Conservation (phyloP, 1,284 basidiomycete species). For the Mixia osmundae region DNA sequence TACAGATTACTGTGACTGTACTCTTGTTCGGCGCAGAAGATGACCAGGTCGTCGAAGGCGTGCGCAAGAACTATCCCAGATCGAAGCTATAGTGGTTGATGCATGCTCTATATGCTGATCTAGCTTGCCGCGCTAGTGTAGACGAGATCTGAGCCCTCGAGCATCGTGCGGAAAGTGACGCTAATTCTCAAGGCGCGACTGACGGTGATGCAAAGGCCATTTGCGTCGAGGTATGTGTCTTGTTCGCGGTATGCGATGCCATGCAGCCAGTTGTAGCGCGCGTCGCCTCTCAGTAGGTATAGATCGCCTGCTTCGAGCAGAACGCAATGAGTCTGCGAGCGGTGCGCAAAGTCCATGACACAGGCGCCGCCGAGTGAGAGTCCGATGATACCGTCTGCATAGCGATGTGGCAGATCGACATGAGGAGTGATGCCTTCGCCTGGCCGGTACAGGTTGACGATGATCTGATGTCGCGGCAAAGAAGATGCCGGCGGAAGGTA, state of each 20-base stretch:
- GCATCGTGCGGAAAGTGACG: too few relatives aligned
- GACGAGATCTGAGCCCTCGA: too few relatives aligned
- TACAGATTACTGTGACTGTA: neutral
- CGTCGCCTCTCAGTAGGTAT: constrained; percentile 43
- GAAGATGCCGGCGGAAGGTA: too few relatives aligned
- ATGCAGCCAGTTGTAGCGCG: constrained; percentile 44
- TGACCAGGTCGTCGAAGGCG: constrained; percentile 3
- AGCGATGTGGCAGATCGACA: constrained; percentile 41
- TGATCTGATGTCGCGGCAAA: too few relatives aligned
- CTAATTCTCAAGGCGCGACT: too few relatives aligned
- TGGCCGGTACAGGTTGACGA: constrained; percentile 49
- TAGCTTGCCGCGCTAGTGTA: too few relatives aligned
- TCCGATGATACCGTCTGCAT: constrained; percentile 54
- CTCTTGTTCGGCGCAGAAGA: neutral
- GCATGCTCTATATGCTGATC: too few relatives aligned
- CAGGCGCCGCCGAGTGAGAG: constrained; percentile 46
- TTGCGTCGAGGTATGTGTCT: too few relatives aligned
- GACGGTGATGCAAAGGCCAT: too few relatives aligned
- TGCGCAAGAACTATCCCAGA: constrained; percentile 3
- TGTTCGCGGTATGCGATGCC: too few relatives aligned
- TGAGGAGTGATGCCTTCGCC: constrained; percentile 58
- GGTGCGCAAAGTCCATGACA: constrained; percentile 35
- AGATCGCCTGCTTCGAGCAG: constrained; percentile 33
- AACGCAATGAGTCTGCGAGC: constrained; percentile 20
- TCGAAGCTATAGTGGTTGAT: too few relatives aligned